Percentiles rank a stretch among this genome's conserved stretches.
These are phyloP conservation scores for Kurtzmaniella fragi DNA, from an alignment of 805 yeast species.

Conservation along the genomic window DNA sequence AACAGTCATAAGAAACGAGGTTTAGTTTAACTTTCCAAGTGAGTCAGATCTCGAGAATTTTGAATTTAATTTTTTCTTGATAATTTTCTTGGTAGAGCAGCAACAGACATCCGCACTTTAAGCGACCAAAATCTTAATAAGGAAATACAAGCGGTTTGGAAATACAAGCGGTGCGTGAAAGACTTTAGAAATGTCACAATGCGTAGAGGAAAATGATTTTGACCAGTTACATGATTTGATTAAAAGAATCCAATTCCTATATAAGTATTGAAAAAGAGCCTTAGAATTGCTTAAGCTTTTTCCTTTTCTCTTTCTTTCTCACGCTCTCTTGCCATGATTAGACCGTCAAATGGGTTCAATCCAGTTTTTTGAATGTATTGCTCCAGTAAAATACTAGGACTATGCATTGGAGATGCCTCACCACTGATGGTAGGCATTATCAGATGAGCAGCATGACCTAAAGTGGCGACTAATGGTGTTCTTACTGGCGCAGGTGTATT, in stretches of 20 bases:
- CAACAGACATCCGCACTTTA: too few species aligned
- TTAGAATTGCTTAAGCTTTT: background rate
- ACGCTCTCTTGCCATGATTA: constrained; percentile 20
- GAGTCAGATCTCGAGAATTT: too few species aligned
- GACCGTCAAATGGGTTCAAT: constrained; percentile 35
- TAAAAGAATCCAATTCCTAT: too few species aligned
- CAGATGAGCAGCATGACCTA: constrained; percentile 24
- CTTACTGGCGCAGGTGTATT: constrained; percentile 13
- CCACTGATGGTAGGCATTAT: constrained; percentile 11
- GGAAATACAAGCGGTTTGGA: too few species aligned
- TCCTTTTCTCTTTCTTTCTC: constrained; percentile 1
- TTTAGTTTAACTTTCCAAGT: background rate
- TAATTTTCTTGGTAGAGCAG: too few species aligned
- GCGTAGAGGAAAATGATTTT: too few species aligned
- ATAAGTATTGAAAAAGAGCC: background rate
- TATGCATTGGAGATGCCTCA: constrained; percentile 8
- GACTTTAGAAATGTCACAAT: too few species aligned
- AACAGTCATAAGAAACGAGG: constrained; percentile 24
- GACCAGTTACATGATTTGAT: too few species aligned
- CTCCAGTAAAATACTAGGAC: constrained; percentile 19
- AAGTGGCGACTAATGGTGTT: constrained; percentile 21
- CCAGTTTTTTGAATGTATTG: constrained; percentile 32
- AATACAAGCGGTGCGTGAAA: too few species aligned
- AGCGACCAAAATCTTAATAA: too few species aligned
- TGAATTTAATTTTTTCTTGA: too few species aligned